Percentiles rank a stretch among this genome's conserved stretches.
These are phyloP conservation scores for Penicillium atrosanguineum DNA, from an alignment of 495 filamentous ascomycete species.

Conservation along the genomic window DNA sequence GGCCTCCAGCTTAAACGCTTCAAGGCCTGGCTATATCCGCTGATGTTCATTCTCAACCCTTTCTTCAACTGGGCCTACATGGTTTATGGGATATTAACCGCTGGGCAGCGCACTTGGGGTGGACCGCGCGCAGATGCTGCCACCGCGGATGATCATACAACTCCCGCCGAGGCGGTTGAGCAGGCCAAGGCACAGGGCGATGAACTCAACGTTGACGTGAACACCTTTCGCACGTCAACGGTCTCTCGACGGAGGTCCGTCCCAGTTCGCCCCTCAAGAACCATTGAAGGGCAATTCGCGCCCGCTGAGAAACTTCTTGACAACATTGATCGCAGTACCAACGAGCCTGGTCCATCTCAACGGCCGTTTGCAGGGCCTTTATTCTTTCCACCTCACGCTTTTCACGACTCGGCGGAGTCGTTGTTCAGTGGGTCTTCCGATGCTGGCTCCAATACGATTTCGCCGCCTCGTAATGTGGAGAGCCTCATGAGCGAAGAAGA, in stretches of 20 bases:
- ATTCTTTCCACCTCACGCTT: constrained; percentile 53
- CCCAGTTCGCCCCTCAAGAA: constrained; percentile 69
- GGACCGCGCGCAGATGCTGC: constrained; percentile 92
- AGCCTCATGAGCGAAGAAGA: constrained; percentile 81
- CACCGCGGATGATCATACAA: constrained; percentile 72
- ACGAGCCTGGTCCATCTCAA: constrained; percentile 36
- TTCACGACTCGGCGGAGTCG: constrained; percentile 65
- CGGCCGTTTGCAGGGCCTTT: constrained; percentile 37
- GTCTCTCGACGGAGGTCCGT: constrained; percentile 48
- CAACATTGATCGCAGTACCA: constrained; percentile 46
- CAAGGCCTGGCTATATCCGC: constrained; percentile 90
- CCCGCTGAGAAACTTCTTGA: constrained; percentile 46
- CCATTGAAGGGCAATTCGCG: constrained; percentile 61
- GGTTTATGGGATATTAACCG: constrained; percentile 85
- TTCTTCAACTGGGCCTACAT: constrained; percentile 99
- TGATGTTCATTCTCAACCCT: constrained; percentile 95
- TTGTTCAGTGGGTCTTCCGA: constrained; percentile 50
- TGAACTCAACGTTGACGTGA: constrained; percentile 87
- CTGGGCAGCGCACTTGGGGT: constrained; percentile 94
- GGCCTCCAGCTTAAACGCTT: constrained; percentile 79
- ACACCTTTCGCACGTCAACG: constrained; percentile 74
- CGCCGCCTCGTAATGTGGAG: constrained; percentile 74
- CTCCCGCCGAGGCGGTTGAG: constrained; percentile 80
- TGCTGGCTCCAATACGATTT: constrained; percentile 62
- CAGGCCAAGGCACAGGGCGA: constrained; percentile 76